A percentile compares a stretch with the other conserved stretches of the same genome.
Conservation (phyloP, 2,329 filamentous ascomycete species). For the Beauveria sp. region DNA sequence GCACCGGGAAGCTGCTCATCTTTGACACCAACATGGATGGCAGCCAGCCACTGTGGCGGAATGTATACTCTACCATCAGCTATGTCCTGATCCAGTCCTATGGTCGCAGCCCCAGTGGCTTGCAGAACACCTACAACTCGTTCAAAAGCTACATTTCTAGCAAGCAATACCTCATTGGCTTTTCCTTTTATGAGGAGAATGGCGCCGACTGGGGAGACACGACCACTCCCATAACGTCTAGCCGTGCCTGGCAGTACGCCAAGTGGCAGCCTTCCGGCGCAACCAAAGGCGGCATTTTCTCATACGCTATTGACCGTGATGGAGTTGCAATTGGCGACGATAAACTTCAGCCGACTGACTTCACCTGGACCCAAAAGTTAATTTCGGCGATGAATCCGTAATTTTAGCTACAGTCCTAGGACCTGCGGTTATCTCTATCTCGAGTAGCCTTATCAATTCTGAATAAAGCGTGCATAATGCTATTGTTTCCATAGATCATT, state of each 20-base stretch:
- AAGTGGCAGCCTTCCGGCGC: slow-evolving; percentile 9
- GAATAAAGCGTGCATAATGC: too few relatives aligned
- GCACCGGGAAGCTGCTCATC: slow-evolving; percentile 8
- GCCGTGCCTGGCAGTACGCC: slow-evolving; percentile 7
- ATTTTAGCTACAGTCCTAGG: background rate
- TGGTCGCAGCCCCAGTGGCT: slow-evolving; percentile 1
- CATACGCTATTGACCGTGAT: slow-evolving; percentile 10
- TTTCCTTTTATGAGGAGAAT: slow-evolving; percentile 11
- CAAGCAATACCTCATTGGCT: slow-evolving; percentile 10
- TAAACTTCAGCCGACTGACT: background rate
- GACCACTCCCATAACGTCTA: slow-evolving; percentile 2
- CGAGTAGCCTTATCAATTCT: background rate
- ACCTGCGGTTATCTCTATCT: background rate
- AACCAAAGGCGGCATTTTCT: slow-evolving; percentile 10
- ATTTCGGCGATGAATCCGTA: slow-evolving; percentile 11
- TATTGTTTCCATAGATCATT: too few relatives aligned
- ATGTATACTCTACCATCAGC: slow-evolving; percentile 4
- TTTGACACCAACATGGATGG: slow-evolving; percentile 10
- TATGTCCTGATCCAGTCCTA: slow-evolving; percentile 11
- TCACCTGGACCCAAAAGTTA: background rate
- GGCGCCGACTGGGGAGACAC: slow-evolving; percentile 5
- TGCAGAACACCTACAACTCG: slow-evolving; percentile 3
- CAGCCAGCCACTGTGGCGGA: slow-evolving; percentile 2
- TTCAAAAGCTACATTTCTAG: slow-evolving; percentile 3
- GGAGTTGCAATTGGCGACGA: slow-evolving; percentile 2